These are phyloP conservation scores for Dactylellina haptotyla DNA, from an alignment of 2,329 filamentous ascomycete species.

Conservation along the genomic window DNA sequence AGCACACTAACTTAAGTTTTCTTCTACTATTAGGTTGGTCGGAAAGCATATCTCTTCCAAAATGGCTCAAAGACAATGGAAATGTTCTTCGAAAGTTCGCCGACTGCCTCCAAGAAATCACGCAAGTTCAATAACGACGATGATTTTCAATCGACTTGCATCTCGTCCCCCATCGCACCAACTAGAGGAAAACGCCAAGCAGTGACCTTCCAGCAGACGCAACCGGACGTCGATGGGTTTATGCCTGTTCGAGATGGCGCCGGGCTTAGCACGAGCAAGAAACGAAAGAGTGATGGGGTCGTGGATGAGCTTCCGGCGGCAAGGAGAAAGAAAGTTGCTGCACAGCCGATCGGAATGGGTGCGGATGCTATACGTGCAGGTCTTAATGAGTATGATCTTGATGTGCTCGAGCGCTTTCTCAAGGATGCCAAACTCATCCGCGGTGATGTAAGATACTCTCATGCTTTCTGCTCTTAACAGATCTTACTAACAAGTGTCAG, in stretches of 20 bases:
- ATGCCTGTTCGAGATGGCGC: constrained; percentile 58
- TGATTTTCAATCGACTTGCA: constrained; percentile 72
- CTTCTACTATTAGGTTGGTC: constrained; percentile 61
- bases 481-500: constrained; percentile 5
- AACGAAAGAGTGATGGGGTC: constrained; percentile 58
- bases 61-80: constrained; percentile 57
- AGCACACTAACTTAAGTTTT: constrained; percentile 7
- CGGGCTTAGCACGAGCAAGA: constrained; percentile 53
- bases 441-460: constrained; percentile 64
- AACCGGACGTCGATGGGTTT: constrained; percentile 37
- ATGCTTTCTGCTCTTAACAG: background rate
- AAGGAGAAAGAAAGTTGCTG: constrained; percentile 57
- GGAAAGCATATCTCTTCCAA: constrained; percentile 39
- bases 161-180: constrained; percentile 70
- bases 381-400: constrained; percentile 70
- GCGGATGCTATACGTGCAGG: constrained; percentile 65
- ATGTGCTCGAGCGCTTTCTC: constrained; percentile 74
- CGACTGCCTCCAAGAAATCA: constrained; percentile 58
- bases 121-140: constrained; percentile 61
- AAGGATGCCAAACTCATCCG: constrained; percentile 70
- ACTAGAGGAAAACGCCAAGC: constrained; percentile 52
- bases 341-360: constrained; percentile 71
- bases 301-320: constrained; percentile 60
- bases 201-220: constrained; percentile 57
- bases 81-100: constrained; percentile 58